Percentiles rank a stretch among this genome's conserved stretches.
Conservation (phyloP, 352 stramenopile genomes). For the Paralagenidium karlingii region DNA sequence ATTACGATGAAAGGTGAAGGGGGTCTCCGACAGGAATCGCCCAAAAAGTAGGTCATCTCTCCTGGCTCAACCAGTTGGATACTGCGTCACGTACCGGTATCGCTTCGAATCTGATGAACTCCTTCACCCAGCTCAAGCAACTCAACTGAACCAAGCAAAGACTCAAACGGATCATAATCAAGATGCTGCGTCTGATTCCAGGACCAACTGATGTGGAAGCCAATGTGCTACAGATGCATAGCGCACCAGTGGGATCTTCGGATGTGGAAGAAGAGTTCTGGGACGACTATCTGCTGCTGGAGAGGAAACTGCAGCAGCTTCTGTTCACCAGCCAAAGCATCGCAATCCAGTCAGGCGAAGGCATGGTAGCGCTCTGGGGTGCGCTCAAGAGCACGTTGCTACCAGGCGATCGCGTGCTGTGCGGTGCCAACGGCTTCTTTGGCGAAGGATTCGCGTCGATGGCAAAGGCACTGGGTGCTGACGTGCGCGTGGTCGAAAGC, state of each 20-base stretch:
- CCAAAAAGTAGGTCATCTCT: no score
- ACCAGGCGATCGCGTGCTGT: conserved; percentile 27
- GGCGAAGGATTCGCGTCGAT: conserved; percentile 34
- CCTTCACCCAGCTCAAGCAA: no score
- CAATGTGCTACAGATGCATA: conserved; percentile 20
- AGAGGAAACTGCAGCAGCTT: conserved; percentile 16
- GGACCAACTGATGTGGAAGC: conserved; percentile 23
- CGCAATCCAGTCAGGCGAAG: conserved; percentile 40
- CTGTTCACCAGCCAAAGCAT: conserved; percentile 19
- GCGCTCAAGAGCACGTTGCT: conserved; percentile 28
- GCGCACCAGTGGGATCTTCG: conserved; percentile 18
- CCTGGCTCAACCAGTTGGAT: no score
- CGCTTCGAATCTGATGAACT: no score
- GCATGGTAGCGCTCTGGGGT: conserved; percentile 39
- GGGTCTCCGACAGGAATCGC: no score
- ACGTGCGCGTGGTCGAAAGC: conserved; percentile 20
- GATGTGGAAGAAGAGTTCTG: conserved; percentile 38
- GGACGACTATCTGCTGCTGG: conserved; percentile 33
- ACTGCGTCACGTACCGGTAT: no score
- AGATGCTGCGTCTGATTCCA: conserved; percentile 14
- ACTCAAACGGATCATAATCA: not conserved
- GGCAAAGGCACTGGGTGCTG: conserved; percentile 20
- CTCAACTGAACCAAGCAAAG: no score
- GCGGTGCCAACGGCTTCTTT: conserved; percentile 30
- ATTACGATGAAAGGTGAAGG: no score